Evolutionary conservation across 768 basidiomycete genomes (phyloP).

Genomic region (Xerocomellus chrysenteron): DNA sequence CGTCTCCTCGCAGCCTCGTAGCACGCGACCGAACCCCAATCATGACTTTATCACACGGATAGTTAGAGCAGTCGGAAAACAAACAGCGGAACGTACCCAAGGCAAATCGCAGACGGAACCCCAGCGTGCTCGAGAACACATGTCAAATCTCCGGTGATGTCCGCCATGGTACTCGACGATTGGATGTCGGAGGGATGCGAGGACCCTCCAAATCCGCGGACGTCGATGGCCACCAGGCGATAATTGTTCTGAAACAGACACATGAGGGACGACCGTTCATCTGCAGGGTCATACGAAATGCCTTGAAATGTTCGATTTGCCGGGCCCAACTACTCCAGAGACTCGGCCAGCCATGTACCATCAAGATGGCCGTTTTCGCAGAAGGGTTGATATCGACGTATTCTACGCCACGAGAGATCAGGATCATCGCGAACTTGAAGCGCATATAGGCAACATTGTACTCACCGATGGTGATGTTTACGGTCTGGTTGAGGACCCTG

Average conservation of each 20-base stretch:
- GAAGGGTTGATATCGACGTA: constrained; percentile 59
- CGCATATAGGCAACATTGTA: constrained; percentile 11
- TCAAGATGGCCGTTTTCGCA: constrained; percentile 51
- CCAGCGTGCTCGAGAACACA: constrained; percentile 58
- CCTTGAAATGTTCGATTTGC: constrained; percentile 69
- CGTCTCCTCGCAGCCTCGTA: constrained; percentile 67
- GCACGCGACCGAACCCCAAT: constrained; percentile 71
- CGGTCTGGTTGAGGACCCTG: constrained; percentile 30
- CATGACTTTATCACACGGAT: constrained; percentile 48
- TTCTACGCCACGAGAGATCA: constrained; percentile 35
- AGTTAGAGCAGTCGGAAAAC: background rate
- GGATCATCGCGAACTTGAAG: background rate
- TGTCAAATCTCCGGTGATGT: constrained; percentile 60
- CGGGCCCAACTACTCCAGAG: constrained; percentile 74
- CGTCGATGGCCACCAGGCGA: constrained; percentile 57
- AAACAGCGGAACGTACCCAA: constrained; percentile 48
- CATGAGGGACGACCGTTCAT: background rate
- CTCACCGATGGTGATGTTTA: constrained; percentile 50
- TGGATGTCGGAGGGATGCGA: constrained; percentile 62
- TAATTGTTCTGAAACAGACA: constrained; percentile 49
- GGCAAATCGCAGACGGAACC: constrained; percentile 50
- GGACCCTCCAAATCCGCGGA: constrained; percentile 71
- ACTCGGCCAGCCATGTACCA: constrained; percentile 81
- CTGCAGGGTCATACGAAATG: constrained; percentile 12
- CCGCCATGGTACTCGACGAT: constrained; percentile 56